These are phyloP conservation scores for Fusarium sp. DNA, from an alignment of 2,329 filamentous ascomycete genomes.

Conservation along the genomic window DNA sequence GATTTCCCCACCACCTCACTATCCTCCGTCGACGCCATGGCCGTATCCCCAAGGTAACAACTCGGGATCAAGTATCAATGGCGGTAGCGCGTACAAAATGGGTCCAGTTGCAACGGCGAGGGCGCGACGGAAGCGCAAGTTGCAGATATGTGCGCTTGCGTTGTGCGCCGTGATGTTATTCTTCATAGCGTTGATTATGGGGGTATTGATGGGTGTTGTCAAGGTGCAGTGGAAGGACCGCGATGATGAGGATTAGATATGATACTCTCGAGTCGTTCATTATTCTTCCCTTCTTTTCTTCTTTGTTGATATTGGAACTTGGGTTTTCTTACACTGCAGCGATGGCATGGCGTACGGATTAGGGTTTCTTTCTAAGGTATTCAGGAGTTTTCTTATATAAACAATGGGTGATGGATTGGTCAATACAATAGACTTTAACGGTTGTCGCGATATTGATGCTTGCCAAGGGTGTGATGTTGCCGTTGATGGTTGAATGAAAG, in stretches of 20 bases:
- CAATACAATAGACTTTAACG: not conserved
- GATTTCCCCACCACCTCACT: slow-evolving; percentile 32
- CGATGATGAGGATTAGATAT: slow-evolving; percentile 24
- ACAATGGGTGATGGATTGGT: not conserved
- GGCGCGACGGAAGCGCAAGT: slow-evolving; percentile 40
- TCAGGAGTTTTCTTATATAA: not conserved
- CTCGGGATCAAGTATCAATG: slow-evolving; percentile 36
- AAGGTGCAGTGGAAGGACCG: slow-evolving; percentile 42
- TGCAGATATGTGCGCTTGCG: slow-evolving; percentile 44
- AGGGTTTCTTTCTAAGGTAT: not conserved
- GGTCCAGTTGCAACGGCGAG: slow-evolving; percentile 46
- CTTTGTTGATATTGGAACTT: slow-evolving; percentile 8
- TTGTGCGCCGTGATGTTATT: slow-evolving; percentile 46
- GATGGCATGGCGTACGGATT: slow-evolving; percentile 26
- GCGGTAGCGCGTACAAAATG: slow-evolving; percentile 37
- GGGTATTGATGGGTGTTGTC: slow-evolving; percentile 48
- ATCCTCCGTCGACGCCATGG: slow-evolving; percentile 40
- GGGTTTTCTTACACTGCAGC: slow-evolving; percentile 2
- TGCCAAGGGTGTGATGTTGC: not conserved
- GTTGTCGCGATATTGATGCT: too few relatives aligned
- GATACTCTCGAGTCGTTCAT: not conserved
- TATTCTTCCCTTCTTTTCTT: slow-evolving; percentile 1
- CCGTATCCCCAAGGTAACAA: slow-evolving; percentile 39
- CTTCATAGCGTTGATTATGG: slow-evolving; percentile 47
- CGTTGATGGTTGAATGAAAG: not conserved